Evolutionary conservation across 1,284 basidiomycete species (phyloP).

Genomic region (Flammula alnicola): DNA sequence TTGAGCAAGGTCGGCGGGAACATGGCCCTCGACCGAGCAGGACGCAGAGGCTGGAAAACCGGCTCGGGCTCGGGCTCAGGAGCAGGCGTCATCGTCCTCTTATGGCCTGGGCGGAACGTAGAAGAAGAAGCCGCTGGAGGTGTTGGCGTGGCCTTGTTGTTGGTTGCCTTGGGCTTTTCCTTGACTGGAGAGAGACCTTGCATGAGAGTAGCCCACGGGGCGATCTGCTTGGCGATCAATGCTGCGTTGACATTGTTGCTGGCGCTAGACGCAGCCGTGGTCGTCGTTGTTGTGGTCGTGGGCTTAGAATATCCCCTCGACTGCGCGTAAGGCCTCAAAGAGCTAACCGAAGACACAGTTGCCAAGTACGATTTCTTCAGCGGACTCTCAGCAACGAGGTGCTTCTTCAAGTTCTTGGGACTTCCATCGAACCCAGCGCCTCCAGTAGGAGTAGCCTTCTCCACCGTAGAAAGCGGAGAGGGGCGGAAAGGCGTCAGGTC

Average conservation of each 20-base stretch:
- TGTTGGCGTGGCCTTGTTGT: slow-evolving; percentile 19
- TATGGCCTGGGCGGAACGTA: slow-evolving; percentile 46
- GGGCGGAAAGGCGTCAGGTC: slow-evolving; percentile 47
- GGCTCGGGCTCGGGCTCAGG: slow-evolving; percentile 58
- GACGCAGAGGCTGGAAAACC: slow-evolving; percentile 63
- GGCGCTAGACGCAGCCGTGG: background rate
- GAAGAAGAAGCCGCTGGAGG: slow-evolving; percentile 17
- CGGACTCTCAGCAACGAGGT: slow-evolving; percentile 30
- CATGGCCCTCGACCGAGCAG: slow-evolving; percentile 35
- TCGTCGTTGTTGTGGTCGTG: background rate
- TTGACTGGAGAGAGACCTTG: slow-evolving; percentile 51
- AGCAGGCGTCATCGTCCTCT: slow-evolving; percentile 51
- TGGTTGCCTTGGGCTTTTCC: slow-evolving; percentile 26
- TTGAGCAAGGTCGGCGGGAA: slow-evolving; percentile 1
- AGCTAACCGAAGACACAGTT: slow-evolving; percentile 39
- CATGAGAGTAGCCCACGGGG: slow-evolving; percentile 61
- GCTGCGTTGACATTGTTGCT: slow-evolving; percentile 19
- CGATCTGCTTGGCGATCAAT: slow-evolving; percentile 61
- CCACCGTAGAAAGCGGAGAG: slow-evolving; percentile 25
- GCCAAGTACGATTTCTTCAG: slow-evolving; percentile 27
- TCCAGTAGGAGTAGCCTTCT: slow-evolving; percentile 17
- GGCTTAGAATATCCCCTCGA: slow-evolving; percentile 35
- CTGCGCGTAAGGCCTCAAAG: slow-evolving; percentile 65
- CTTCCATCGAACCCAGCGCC: slow-evolving; percentile 44
- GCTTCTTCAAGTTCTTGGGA: slow-evolving; percentile 24